Evolutionary conservation across 1,284 basidiomycete genomes (phyloP), one percentile per base, ranked within the genome.

Genomic region (Puccinia polysora): DNA sequence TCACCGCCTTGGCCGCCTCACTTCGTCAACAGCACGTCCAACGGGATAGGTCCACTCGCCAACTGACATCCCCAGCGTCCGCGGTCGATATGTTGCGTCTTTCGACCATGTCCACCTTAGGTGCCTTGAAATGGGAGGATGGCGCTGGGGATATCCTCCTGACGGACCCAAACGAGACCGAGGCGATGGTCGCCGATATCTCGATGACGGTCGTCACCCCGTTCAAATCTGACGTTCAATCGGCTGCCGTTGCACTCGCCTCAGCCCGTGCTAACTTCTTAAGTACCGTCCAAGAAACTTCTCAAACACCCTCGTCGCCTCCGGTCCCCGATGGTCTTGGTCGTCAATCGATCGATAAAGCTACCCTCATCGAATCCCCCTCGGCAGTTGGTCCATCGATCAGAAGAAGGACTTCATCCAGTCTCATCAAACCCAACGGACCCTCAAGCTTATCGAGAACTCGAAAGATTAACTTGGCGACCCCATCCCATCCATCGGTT

Each of bases 121-220:
- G 56, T 36, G 58, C 40, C 3, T 25, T 70, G 58, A 45, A 47
- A 30, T 70, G 68, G 68, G 68, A 70, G 25, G 68, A 70, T 28
- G 68, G 58, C 12, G 68, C 58, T 1, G 45, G 45, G n/a, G 68
- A 70, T 12, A 45, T 28, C 2, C 28, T 70, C 45, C 52, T 70
- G 58, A 70, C 68, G 15, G 68, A 70, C 47, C 43, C 55, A 20
- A 49, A 60, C 40, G 56, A 62, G 53, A 70, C 68, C 25, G 68
- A 70, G 47, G 68, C 68, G 1, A 70, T 70, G 68, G 68, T 70
- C 34, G 68, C 68, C 4, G 68, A 70, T 40, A 70, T 70, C 47
- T 70, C 68, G 23, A 45, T 70, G 25, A 47, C 43, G 15, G 58
- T 47, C 7, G 18, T 36, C 32, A 60, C 68, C 32, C 68, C 68